Base-by-base conservation (phyloP, 768 basidiomycete genomes). In the Lactifluus rugatus region DNA sequence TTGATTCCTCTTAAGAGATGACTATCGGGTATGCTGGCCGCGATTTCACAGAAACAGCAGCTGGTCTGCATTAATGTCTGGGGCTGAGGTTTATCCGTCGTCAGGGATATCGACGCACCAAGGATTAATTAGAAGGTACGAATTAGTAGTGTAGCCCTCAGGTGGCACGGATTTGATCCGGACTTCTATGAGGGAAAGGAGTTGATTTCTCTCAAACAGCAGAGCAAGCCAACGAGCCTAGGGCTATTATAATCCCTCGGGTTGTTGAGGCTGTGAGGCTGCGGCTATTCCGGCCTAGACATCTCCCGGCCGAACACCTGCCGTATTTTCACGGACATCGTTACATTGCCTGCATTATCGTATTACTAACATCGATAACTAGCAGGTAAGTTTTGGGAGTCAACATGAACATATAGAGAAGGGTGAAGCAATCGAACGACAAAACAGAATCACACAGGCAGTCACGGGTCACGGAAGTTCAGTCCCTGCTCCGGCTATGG, bases 401-500 rank as follows among this genome's bases (percentile, higher is more conserved):
- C 28, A 28, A 13, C 41, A 25, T 14, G 19, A 44, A 45, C 36
- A 42, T 21, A n/a, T 26, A 26, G 37, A 51, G 25, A 21, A 17
- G 6, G 9, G 3, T 5, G 5, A 5, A 25, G 9, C n/a, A n/a
- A n/a, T n/a, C n/a, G n/a, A n/a, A n/a, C n/a, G n/a, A 39, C 19
- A 14, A 53, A n/a, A 19, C 13, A 14, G 8, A 31, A 53, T n/a
- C 37, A 26, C 6, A 23, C 37, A 57, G 14, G 23, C 16, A 21
- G 3, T 19, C 19, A 42, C 21, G 2, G 31, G 46, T 53, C 48
- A 21, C 28, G 7, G 5, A 34, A 34, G 11, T 66, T n/a, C 56
- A 61, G 50, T 63, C 56, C 58, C 60, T 54, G 53, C 62, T 63
- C 28, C 60, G 57, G 44, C 66, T 61, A 41, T 64, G 56, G 34